Evolutionary conservation across 441 rosid species (phyloP), one percentile per base, ranked within the genome.

Genomic region (Populus hybrid): DNA sequence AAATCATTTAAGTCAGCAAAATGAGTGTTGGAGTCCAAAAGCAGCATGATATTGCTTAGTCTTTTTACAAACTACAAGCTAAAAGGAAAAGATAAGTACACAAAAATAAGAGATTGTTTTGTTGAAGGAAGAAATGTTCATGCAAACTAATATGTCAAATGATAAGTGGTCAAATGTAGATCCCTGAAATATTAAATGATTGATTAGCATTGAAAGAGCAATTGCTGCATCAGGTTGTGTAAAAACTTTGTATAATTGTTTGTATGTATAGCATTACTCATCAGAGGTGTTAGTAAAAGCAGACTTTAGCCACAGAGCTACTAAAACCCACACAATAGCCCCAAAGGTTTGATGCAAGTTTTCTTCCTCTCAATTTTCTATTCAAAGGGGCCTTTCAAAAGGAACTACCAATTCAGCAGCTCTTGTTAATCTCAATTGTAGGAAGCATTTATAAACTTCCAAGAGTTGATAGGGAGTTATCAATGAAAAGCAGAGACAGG

Each of bases 1-100:
- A 75, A 73, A 76, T 42, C 54, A 81, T 40, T 50, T 14, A 76
- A 80, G 18, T n/a, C 50, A 72, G 46, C 21, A 57, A 69, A 78
- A 80, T 75, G 70, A 77, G 72, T 72, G 40, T n/a, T 32, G 67
- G 57, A 42, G 66, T 28, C 75, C 69, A 64, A 3, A 74, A 67
- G 20, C 67, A 80, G 59, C 8, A 71, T 65, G 32, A 42, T 57
- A 72, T 70, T 21, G 26, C 36, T 50, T 7, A 70, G 65, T 46
- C 32, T n/a, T 28, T 67, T 24, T 67, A 26, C 34, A 11, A 61
- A 7, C 10, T 14, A 18, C 23, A 77, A 23, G 9, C 3, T 16
- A 71, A 64, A 30, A 66, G 1, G 8, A 8, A 11, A 12, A 20
- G 30, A 20, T 11, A 18, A 6, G 20, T 40, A 38, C 10, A 67